Base-by-base conservation (phyloP, 192 early-diverging fungal genomes). In the Ambispora gerdemannii region DNA sequence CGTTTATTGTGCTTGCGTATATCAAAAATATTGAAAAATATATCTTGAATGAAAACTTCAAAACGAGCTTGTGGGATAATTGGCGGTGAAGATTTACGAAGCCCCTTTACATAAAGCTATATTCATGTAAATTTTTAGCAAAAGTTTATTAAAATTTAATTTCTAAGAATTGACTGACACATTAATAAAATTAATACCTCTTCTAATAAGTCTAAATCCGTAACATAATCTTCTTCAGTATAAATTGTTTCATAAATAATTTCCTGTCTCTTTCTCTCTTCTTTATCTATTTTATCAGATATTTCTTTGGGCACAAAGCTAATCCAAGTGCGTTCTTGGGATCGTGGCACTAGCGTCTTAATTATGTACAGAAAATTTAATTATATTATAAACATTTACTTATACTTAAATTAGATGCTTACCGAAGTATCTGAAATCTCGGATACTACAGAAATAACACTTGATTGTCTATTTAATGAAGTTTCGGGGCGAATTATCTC, bases 221-320 rank as follows among this genome's bases (percentile, higher is more conserved):
- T 82, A 20, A 93, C 86, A 72, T 95, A 98, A 74, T 95, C 94
- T 19, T 84, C 83, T 81, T 98, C 97, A 1, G 95, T 96, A 61
- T 88, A 83, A 27, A 95, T 84, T 4, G 96, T 89, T 73, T 98
- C 97, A 73, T 89, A 92, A 60, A 98, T 96, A 19, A 96, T 89
- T 78, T 98, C 97, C 70, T 98, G 97, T 50, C 97, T 82, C 65
- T 90, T 87, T 7, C 88, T 83, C 60, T 95, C 94, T 35, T 86
- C 72, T 59, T 86, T 80, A 24, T 85, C 84, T 7, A 94, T 79
- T 0, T 82, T 83, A 64, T 89, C 87, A 6, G 87, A 73, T 25
- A 96, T 79, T 22, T 87, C 82, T 74, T 84, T 84, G 19, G 95
- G 87, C 4, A 96, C 95, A 2, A 86, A 88, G 30, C 82, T 88